phyloP scores from a whole-genome alignment of 805 yeast genomes.

The Metschnikowia lochheadii region DNA sequence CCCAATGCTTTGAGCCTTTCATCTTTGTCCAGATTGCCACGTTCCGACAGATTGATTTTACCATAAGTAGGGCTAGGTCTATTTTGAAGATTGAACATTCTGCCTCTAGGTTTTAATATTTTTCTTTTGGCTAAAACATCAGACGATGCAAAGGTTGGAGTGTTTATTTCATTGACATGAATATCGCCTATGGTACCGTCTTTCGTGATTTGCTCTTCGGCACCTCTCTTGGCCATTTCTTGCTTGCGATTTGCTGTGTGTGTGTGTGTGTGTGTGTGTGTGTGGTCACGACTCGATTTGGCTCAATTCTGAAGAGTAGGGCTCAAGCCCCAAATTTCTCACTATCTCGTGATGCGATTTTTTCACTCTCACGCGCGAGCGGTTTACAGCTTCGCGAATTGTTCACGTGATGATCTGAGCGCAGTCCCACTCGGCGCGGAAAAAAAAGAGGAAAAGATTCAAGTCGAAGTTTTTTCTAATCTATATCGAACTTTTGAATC shows the following conservation, averaged over 20 bases:
- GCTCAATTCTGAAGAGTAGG: slow-evolving; percentile 5
- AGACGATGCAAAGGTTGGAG: slow-evolving; percentile 43
- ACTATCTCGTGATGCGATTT: neutral
- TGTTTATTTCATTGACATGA: slow-evolving; percentile 11
- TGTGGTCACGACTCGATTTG: neutral
- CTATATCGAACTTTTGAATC: slow-evolving; percentile 26
- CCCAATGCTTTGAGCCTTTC: slow-evolving; percentile 63
- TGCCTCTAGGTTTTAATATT: slow-evolving; percentile 54
- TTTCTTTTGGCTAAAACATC: slow-evolving; percentile 64
- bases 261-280: no score
- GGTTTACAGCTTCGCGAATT: neutral
- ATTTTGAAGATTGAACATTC: slow-evolving; percentile 6
- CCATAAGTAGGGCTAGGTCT: neutral
- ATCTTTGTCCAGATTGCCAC: slow-evolving; percentile 27
- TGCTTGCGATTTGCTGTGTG: neutral
- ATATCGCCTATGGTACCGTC: slow-evolving; percentile 39
- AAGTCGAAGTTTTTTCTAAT: slow-evolving; percentile 11
- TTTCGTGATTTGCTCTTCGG: slow-evolving; percentile 59
- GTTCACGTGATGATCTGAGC: slow-evolving; percentile 9
- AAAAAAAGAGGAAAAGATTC: slow-evolving; percentile 13
- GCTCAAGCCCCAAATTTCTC: slow-evolving; percentile 13
- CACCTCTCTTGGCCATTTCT: slow-evolving; percentile 64
- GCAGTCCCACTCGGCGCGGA: slow-evolving; percentile 5
- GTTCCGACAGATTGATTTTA: neutral
- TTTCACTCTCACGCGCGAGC: neutral